A percentile compares a stretch with the other conserved stretches of the same genome.
Conservation (phyloP, 345 rosid genomes). For the Hibiscus tridactylites region DNA sequence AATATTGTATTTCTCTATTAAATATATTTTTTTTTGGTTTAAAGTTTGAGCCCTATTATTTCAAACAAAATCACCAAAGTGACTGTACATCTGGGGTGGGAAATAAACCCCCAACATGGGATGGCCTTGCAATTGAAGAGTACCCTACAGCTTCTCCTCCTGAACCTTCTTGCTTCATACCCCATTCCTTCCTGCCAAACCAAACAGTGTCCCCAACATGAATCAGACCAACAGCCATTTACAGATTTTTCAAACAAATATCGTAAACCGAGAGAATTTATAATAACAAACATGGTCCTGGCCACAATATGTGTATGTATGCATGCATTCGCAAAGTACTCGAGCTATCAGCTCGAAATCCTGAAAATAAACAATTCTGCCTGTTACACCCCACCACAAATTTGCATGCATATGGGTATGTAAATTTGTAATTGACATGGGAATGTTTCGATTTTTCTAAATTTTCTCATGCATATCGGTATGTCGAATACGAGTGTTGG, state of each 20-base stretch:
- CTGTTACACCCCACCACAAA: background rate
- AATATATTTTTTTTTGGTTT: slow-evolving; percentile 1
- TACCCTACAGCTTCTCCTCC: slow-evolving; percentile 28
- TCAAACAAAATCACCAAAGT: slow-evolving; percentile 50
- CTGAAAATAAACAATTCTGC: background rate
- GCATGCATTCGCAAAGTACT: too few species aligned
- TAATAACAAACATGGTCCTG: too few species aligned
- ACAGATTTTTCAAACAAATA: background rate
- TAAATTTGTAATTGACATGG: too few species aligned
- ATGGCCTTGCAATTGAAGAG: slow-evolving; percentile 23
- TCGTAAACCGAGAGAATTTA: too few species aligned
- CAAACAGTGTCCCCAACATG: background rate
- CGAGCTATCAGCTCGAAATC: background rate
- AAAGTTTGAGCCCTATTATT: slow-evolving; percentile 9
- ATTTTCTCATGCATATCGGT: too few species aligned
- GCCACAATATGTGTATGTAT: too few species aligned
- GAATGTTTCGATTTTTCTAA: too few species aligned
- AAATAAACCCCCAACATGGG: slow-evolving; percentile 41
- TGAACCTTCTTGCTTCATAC: background rate
- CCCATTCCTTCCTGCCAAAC: slow-evolving; percentile 41
- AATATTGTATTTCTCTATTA: background rate
- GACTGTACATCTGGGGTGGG: slow-evolving; percentile 63
- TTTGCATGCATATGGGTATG: background rate
- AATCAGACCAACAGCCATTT: too few species aligned
- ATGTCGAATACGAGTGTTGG: too few species aligned